phyloP scores from a whole-genome alignment of 2,329 filamentous ascomycete species.

The Aspergillus brunneoviolaceus region DNA sequence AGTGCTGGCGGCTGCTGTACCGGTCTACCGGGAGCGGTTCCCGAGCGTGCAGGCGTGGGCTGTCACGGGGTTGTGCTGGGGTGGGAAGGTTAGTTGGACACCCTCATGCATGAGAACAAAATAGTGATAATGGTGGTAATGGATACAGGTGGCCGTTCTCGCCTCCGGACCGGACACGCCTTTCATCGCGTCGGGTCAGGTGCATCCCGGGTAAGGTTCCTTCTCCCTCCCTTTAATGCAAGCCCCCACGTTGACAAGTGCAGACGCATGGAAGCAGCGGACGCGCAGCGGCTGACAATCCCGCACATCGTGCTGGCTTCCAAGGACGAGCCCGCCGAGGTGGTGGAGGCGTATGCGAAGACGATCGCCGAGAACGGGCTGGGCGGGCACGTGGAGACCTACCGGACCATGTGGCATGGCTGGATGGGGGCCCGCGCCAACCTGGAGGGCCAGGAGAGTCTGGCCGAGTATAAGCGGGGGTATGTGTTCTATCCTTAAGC shows the following conservation, averaged over 20 bases:
- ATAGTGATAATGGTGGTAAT: not conserved
- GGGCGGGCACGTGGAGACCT: constrained; percentile 64
- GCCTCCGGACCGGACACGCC: constrained; percentile 53
- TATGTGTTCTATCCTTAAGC: constrained; percentile 9
- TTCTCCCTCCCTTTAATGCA: not conserved
- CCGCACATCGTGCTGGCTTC: constrained; percentile 65
- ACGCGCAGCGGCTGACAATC: constrained; percentile 60
- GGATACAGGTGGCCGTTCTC: constrained; percentile 30
- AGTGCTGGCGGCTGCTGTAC: constrained; percentile 34
- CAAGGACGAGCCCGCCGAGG: constrained; percentile 60
- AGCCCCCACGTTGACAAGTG: constrained; percentile 13
- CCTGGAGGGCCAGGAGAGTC: constrained; percentile 54
- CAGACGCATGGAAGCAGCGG: constrained; percentile 51
- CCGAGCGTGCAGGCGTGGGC: constrained; percentile 59
- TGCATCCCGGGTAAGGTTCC: constrained; percentile 35
- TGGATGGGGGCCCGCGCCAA: constrained; percentile 71
- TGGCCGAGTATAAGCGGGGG: constrained; percentile 62
- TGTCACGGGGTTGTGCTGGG: constrained; percentile 69
- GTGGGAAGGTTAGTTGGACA: constrained; percentile 60
- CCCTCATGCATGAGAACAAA: not conserved
- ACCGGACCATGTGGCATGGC: constrained; percentile 66
- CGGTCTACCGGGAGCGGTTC: constrained; percentile 54
- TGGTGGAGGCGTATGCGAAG: constrained; percentile 54
- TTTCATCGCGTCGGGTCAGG: constrained; percentile 47
- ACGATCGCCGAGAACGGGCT: constrained; percentile 50